Percentiles rank a stretch among this genome's conserved stretches.
Evolutionary conservation across 2,329 filamentous ascomycete species (phyloP).

Genomic region (Neoascochyta sp.): DNA sequence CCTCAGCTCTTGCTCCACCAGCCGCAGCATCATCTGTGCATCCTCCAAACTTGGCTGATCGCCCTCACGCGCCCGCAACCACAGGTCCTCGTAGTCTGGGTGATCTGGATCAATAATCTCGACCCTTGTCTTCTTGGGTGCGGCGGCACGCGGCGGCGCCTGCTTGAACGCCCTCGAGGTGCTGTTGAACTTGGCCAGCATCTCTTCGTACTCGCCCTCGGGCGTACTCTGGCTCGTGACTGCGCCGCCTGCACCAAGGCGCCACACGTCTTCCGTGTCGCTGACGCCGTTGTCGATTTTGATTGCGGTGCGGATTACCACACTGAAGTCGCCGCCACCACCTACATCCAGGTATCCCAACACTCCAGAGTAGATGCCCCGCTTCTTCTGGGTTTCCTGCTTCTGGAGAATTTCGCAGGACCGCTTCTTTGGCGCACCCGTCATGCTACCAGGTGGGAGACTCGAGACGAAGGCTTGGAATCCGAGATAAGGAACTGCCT

Average conservation of each 20-base stretch:
- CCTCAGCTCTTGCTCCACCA: slow-evolving; percentile 13
- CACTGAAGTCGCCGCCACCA: slow-evolving; percentile 84
- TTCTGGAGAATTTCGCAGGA: slow-evolving; percentile 76
- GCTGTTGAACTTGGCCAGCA: slow-evolving; percentile 52
- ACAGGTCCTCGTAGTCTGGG: slow-evolving; percentile 17
- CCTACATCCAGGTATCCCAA: slow-evolving; percentile 86
- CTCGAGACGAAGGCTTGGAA: slow-evolving; percentile 73
- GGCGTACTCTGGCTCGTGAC: slow-evolving; percentile 80
- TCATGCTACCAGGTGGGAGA: slow-evolving; percentile 92
- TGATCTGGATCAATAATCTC: slow-evolving; percentile 15
- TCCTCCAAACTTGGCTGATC: slow-evolving; percentile 15
- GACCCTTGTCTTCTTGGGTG: slow-evolving; percentile 12
- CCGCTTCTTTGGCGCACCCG: slow-evolving; percentile 89
- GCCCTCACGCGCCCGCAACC: slow-evolving; percentile 14
- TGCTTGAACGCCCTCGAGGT: slow-evolving; percentile 30
- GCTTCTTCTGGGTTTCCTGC: slow-evolving; percentile 61
- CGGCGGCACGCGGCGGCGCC: slow-evolving; percentile 9
- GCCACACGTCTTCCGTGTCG: slow-evolving; percentile 60
- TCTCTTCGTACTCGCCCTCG: slow-evolving; percentile 83
- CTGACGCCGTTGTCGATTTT: slow-evolving; percentile 34
- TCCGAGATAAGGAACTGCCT: slow-evolving; percentile 48
- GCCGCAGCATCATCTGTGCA: slow-evolving; percentile 17
- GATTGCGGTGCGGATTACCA: slow-evolving; percentile 81
- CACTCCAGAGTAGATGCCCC: slow-evolving; percentile 82
- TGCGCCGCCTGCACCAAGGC: slow-evolving; percentile 83